These are phyloP conservation scores for Paxillus ammoniavirescens DNA, from an alignment of 768 basidiomycete genomes.

Conservation along the genomic window DNA sequence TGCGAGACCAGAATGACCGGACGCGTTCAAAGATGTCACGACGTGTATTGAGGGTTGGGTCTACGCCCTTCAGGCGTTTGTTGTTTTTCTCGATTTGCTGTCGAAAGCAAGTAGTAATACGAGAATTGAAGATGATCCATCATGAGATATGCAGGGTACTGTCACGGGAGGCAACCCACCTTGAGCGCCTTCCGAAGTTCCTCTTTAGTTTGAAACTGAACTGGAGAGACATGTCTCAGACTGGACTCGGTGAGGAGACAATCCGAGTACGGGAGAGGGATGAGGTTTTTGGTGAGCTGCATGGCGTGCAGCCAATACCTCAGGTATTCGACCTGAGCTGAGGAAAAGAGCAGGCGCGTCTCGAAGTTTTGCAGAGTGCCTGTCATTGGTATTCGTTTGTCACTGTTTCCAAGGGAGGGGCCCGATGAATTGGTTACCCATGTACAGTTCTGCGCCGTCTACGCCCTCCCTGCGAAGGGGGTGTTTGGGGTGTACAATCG, in stretches of 20 bases:
- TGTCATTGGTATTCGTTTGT: constrained; percentile 19
- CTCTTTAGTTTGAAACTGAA: constrained; percentile 51
- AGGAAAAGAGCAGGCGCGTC: constrained; percentile 77
- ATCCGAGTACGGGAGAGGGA: constrained; percentile 77
- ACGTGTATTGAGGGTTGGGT: constrained; percentile 51
- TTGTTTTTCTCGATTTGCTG: constrained; percentile 81
- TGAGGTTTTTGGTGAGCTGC: constrained; percentile 57
- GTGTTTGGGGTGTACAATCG: constrained; percentile 67
- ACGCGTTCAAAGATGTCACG: constrained; percentile 68
- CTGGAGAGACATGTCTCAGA: constrained; percentile 57
- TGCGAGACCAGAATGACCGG: constrained; percentile 59
- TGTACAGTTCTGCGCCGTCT: constrained; percentile 68
- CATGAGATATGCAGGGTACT: background rate
- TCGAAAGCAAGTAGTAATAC: background rate
- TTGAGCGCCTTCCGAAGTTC: constrained; percentile 60
- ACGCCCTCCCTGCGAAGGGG: constrained; percentile 65
- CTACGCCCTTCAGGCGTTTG: constrained; percentile 67
- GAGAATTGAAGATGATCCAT: background rate
- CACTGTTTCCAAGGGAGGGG: background rate
- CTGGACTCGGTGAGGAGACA: constrained; percentile 64
- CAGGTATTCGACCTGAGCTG: constrained; percentile 80
- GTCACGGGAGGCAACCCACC: constrained; percentile 32
- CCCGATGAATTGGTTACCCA: constrained; percentile 44
- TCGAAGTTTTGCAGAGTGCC: constrained; percentile 72
- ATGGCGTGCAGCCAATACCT: constrained; percentile 82